Evolutionary conservation across 805 yeast genomes (phyloP), one percentile per base, ranked within the genome.

Genomic region (Lipomyces spencermartinsiae): DNA sequence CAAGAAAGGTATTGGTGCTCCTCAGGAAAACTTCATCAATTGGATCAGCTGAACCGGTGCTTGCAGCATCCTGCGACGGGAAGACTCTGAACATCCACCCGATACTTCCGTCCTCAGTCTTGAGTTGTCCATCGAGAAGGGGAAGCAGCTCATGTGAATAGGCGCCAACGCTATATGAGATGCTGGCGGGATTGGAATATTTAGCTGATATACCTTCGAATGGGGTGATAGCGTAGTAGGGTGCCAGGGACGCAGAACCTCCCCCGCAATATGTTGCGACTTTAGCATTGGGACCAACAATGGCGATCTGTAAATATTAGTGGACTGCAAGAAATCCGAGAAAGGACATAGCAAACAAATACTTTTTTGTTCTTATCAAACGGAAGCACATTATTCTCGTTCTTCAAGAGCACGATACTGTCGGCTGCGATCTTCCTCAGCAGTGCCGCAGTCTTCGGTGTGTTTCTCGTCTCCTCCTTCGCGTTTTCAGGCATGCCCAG

Each of bases 361-460:
- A 82, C 79, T 10, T 59, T 80, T 59, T 81, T 81, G 6, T 73
- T 66, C 70, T 80, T 82, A 53, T 78, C 73, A 59, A 87, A 78
- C 1, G 91, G 91, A 65, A 86, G 77, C 2, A 84, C 66, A 34
- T 73, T 69, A 55, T 76, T 71, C 19, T 86, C 86, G 74, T 87
- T 87, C 74, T 86, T 86, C 76, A 87, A 80, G 65, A 88, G 76
- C 7, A 87, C 90, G 61, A 85, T 81, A 1, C 87, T 78, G 62
- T 87, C 88, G 16, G 75, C 81, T 19, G 86, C 86, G n/a, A 83
- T 68, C 68, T 80, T 76, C 73, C 86, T 80, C 54, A 86, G 74
- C 5, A 81, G 70, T 0, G 76, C 80, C 25, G 81, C 64, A 2
- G 88, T 83, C 73, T 83, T 85, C 39, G 83, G 82, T 7, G 85